These are phyloP conservation scores for Aureobasidium vineae DNA, from an alignment of 2,329 filamentous ascomycete species.

Conservation along the genomic window DNA sequence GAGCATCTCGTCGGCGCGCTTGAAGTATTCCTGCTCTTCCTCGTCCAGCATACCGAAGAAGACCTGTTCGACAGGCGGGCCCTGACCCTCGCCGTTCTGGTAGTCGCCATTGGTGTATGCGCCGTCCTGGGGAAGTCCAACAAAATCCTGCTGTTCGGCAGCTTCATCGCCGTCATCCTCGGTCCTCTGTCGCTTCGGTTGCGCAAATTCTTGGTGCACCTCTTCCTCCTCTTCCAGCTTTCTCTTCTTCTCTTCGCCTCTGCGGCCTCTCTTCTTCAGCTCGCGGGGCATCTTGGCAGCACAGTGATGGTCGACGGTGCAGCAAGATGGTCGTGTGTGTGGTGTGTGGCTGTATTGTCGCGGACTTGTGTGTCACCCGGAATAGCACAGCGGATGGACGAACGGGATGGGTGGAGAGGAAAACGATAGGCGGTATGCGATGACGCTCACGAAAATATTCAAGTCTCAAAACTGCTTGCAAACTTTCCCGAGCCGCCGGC, in stretches of 20 bases:
- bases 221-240: constrained; percentile 49
- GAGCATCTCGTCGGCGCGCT: constrained; percentile 81
- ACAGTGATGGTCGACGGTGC: constrained; percentile 9
- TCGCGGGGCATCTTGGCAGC: constrained; percentile 55
- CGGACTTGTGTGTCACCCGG: neutral
- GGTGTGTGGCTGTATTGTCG: neutral
- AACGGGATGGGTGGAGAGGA: neutral
- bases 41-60: constrained; percentile 94
- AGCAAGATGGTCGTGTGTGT: neutral
- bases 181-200: constrained; percentile 40
- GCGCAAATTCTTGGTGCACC: constrained; percentile 37
- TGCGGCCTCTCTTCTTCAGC: constrained; percentile 57
- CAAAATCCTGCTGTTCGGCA: constrained; percentile 36
- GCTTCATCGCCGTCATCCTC: constrained; percentile 39
- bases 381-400: neutral
- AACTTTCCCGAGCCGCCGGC: neutral
- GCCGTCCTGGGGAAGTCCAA: constrained; percentile 32
- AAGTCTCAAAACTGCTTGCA: neutral
- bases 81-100: constrained; percentile 35
- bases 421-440: neutral
- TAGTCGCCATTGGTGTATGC: constrained; percentile 37
- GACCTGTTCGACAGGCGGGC: constrained; percentile 57
- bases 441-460: neutral
- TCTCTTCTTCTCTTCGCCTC: constrained; percentile 52
- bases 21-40: constrained; percentile 94